These are phyloP conservation scores for Elsinoe arachidis DNA, from an alignment of 2,329 filamentous ascomycete genomes.

Conservation along the genomic window DNA sequence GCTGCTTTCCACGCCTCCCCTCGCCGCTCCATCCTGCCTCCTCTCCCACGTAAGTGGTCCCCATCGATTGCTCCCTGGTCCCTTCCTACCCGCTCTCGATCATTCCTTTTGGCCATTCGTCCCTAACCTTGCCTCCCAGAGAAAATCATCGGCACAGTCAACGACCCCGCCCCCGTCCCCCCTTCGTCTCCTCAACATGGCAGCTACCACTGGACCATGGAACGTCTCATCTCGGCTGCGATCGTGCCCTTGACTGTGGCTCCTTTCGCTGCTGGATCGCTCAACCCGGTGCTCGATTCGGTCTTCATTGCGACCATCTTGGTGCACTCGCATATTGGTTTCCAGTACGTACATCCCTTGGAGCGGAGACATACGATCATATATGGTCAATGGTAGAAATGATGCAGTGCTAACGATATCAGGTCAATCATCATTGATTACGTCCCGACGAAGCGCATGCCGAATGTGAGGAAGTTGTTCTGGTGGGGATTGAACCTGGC, in stretches of 20 bases:
- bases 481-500: conserved; percentile 71
- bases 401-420: neutral
- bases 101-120: no score
- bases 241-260: conserved; percentile 81
- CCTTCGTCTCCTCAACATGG: conserved; percentile 68
- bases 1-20: conserved; percentile 82
- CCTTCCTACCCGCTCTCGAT: no score
- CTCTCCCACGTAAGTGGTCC: conserved; percentile 65
- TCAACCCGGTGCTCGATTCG: conserved; percentile 84
- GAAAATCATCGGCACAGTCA: conserved; percentile 52
- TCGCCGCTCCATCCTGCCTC: conserved; percentile 67
- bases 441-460: conserved; percentile 63
- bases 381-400: no score
- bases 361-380: neutral
- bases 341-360: conserved; percentile 52
- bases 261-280: conserved; percentile 82
- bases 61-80: no score
- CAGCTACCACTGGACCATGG: conserved; percentile 97
- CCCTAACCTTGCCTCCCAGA: conserved; percentile 14
- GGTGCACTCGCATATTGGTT: conserved; percentile 91
- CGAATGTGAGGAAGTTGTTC: conserved; percentile 56
- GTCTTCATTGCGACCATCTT: conserved; percentile 74
- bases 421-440: conserved; percentile 80
- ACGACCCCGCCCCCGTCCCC: conserved; percentile 74
- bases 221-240: conserved; percentile 67